Conservation (phyloP, 768 basidiomycete genomes). For the Mycena galericulata region DNA sequence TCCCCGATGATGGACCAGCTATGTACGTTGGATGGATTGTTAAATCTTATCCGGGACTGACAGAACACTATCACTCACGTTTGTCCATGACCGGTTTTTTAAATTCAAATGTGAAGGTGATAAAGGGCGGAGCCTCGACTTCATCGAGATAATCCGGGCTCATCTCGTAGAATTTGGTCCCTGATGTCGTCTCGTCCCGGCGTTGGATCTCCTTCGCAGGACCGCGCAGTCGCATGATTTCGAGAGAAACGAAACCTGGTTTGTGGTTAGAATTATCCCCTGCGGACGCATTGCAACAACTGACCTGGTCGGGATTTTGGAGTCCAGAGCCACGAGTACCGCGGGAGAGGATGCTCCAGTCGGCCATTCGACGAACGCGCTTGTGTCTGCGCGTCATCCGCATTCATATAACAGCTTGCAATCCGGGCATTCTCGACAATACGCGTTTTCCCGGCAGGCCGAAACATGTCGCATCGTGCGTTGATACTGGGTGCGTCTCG, state of each 20-base stretch:
- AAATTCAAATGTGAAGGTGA: conserved; percentile 4
- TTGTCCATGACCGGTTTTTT: not conserved
- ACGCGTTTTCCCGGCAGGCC: not conserved
- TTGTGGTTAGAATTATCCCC: not conserved
- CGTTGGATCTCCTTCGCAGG: not conserved
- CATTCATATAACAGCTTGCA: not conserved
- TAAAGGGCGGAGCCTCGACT: not conserved
- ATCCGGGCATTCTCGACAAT: not conserved
- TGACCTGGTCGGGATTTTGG: not conserved
- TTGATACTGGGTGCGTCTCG: not conserved
- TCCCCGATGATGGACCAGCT: too few species aligned
- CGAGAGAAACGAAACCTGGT: conserved; percentile 2
- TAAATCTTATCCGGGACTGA: too few species aligned
- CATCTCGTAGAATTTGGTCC: not conserved
- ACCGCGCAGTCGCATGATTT: not conserved
- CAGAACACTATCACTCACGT: not conserved
- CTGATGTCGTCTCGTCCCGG: not conserved
- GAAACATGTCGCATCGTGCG: conserved; percentile 11
- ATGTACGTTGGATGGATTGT: too few species aligned
- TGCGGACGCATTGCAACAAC: not conserved
- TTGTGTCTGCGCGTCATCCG: not conserved
- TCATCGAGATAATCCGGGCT: not conserved
- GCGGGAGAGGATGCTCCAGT: not conserved
- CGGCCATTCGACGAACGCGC: not conserved
- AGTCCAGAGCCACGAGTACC: conserved; percentile 1